Base-by-base conservation (phyloP, 257 asterid species). In the Gynochthodes officinalis region DNA sequence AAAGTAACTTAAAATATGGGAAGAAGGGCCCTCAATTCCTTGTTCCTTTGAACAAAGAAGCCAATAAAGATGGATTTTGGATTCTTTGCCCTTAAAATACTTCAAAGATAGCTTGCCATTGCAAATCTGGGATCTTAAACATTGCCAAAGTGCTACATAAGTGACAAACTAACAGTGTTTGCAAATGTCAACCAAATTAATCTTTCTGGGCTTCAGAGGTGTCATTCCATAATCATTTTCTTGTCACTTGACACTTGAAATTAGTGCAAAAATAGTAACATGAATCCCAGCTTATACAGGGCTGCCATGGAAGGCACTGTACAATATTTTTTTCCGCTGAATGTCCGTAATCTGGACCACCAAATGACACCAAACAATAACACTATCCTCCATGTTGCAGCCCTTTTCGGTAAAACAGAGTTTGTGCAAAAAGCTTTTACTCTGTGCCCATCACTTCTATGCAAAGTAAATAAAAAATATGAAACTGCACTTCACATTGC, bases 401-500 rank as follows among this genome's bases (percentile, higher is more conserved):
- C 80, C 28, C 77, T 18, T 19, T 75, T 27, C 14, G 67, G 74
- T 14, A 4, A 54, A 25, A 0, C 23, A 0, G 8, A 33, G 7
- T 49, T 27, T 2, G 60, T 33, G 8, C 7, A 0, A 33, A 12
- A 67, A 23, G 67, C 64, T 1, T 43, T 42, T 11, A 10, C 33
- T 9, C 49, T 16, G 28, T 43, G 53, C 18, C 64, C 44, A 4
- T 18, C 50, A 0, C 27, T 73, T 13, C 30, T 67, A 21, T 40
- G 23, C 4, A 28, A 39, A 58, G 49, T 35, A 61, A 79, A 79
- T 1, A 50, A 54, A 15, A 49, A 53, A 57, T 21, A 70, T 23
- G 80, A 79, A 42, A 79, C 75, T 0, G 73, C 83, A 4, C 74
- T 79, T 13, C 82, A 75, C n/a, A 66, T 71, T 13, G 83, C 83